These are phyloP conservation scores for Saxophila tyrrhenica DNA, from an alignment of 495 filamentous ascomycete species.

Conservation along the genomic window DNA sequence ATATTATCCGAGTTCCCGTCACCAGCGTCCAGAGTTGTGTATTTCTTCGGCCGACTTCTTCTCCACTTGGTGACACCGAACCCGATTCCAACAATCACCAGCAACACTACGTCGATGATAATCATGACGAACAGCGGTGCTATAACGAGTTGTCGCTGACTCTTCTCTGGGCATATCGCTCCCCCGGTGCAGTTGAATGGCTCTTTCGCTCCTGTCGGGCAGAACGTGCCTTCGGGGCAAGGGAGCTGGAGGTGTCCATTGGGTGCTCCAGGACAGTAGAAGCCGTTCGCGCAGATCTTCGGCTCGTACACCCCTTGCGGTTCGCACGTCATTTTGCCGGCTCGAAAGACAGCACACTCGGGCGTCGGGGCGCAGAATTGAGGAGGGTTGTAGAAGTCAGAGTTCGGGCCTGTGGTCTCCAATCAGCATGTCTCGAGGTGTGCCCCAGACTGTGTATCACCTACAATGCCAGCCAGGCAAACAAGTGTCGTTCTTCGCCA, in stretches of 20 bases:
- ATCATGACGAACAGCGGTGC: conserved; percentile 35
- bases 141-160: conserved; percentile 13
- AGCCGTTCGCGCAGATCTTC: conserved; percentile 12
- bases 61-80: conserved; percentile 18
- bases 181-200: conserved; percentile 14
- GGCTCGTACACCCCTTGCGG: conserved; percentile 14
- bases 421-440: background rate
- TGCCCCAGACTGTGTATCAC: background rate
- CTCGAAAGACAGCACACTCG: conserved; percentile 6
- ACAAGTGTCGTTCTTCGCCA: conserved; percentile 18
- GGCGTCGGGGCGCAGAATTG: conserved; percentile 16
- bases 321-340: conserved; percentile 8
- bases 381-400: conserved; percentile 8
- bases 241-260: conserved; percentile 9
- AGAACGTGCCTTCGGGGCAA: conserved; percentile 18
- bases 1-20: conserved; percentile 26
- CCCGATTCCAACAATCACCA: conserved; percentile 10
- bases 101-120: conserved; percentile 33
- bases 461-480: conserved; percentile 12
- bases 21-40: conserved; percentile 23
- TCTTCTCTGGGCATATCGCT: conserved; percentile 10
- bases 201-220: conserved; percentile 10
- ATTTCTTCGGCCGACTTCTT: conserved; percentile 18
- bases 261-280: conserved; percentile 11
- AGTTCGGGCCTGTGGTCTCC: conserved; percentile 5